Base-by-base conservation (phyloP, 805 yeast genomes). In the Candida sithepensis region DNA sequence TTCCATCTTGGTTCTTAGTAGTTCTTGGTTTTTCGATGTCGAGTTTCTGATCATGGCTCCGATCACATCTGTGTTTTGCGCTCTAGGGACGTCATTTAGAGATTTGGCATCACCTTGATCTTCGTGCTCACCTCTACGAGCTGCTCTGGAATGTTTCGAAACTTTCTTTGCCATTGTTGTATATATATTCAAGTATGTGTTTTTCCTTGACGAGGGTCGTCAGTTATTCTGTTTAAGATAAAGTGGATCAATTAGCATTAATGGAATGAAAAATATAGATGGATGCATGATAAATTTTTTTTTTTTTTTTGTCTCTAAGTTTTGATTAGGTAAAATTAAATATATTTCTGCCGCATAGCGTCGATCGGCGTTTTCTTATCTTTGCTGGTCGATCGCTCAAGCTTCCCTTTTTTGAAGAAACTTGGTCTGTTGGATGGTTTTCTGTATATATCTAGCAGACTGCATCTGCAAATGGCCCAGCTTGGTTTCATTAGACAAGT, bases 81-180 rank as follows among this genome's bases (percentile, higher is more conserved):
- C 72, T 63, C 85, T 78, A 42, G 88, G 84, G 18, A 84, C 64
- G 12, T 68, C 63, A 21, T 72, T 69, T 30, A 85, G 68, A 7
- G 74, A 72, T 52, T 73, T 77, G 9, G 76, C 75, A 56, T 75
- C 59, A 1, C 52, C 55, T 3, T 58, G 49, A 3, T 57, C 67
- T 1, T 75, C 70, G 18, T 68, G 73, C 49, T 74, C 78, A 6
- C 84, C 85, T 62, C 89, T 73, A 68, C 91, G 80, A 2, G 94
- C 91, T 2, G 90, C 89, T 69, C 94, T 76, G 39, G 90, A 82
- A 51, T 77, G 81, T 54, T 83, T 84, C 18, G 88, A 82, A 23
- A 82, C 76, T 30, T 56, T 54, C 47, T 60, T 60, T 3, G 61
- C 66, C 66, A 61, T 30, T 39, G 7, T 42, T 14, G 23, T 16